Conservation (phyloP, 768 basidiomycete species). For the Suillus cothurnatus region DNA sequence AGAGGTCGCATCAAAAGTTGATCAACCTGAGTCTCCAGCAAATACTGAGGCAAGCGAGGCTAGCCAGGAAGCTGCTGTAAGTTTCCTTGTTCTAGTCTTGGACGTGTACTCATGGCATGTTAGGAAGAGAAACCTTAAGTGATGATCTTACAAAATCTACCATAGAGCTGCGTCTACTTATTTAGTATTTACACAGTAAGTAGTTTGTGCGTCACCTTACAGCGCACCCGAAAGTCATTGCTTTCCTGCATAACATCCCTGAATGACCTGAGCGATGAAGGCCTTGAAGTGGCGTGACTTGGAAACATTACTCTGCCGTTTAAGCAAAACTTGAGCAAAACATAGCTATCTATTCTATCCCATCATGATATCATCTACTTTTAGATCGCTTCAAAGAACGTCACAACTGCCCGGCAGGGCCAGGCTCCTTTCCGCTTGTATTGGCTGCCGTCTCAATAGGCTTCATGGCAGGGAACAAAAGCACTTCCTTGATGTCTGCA, state of each 20-base stretch:
- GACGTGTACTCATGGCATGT: neutral
- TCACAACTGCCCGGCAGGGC: slow-evolving; percentile 27
- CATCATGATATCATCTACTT: neutral
- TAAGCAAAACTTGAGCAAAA: neutral
- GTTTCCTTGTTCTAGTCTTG: neutral
- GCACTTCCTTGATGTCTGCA: slow-evolving; percentile 93
- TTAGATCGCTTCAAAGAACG: neutral
- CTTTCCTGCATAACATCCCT: slow-evolving; percentile 1
- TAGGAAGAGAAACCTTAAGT: neutral
- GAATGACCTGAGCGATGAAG: neutral
- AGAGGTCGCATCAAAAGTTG: neutral
- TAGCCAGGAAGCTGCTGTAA: neutral
- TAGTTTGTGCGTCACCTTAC: neutral
- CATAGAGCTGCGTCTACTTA: slow-evolving; percentile 5
- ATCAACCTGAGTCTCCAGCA: neutral
- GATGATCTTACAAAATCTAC: neutral
- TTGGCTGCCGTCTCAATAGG: slow-evolving; percentile 58
- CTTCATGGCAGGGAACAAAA: slow-evolving; percentile 98
- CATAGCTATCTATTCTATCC: neutral
- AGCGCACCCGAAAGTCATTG: neutral
- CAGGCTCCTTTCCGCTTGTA: slow-evolving; percentile 31
- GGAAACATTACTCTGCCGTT: neutral
- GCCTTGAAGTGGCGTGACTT: neutral
- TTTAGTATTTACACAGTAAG: slow-evolving; percentile 4
- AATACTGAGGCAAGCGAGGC: neutral